Evolutionary conservation across 345 rosid genomes (phyloP).

Genomic region (Gossypium mustelinum): DNA sequence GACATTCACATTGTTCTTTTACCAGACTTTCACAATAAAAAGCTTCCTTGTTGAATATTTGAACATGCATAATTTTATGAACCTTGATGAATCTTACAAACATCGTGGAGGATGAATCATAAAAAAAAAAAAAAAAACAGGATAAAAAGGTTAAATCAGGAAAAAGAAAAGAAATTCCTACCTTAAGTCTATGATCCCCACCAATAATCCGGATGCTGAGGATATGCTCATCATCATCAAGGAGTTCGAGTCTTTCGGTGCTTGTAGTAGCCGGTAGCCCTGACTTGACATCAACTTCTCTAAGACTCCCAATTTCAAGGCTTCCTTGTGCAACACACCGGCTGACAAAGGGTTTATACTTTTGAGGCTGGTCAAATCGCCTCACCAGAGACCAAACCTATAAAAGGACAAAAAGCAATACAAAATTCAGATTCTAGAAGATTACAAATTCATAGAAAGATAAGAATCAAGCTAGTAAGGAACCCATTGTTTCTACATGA

Average conservation of each 20-base stretch:
- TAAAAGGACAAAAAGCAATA: not conserved
- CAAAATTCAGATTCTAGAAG: not conserved
- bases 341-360: slow-evolving; percentile 71
- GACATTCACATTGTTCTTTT: slow-evolving; percentile 1
- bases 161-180: slow-evolving; percentile 12
- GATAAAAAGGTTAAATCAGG: not conserved
- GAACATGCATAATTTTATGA: slow-evolving; percentile 5
- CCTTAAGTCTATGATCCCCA: slow-evolving; percentile 85
- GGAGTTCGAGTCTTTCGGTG: slow-evolving; percentile 70
- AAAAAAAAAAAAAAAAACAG: not conserved
- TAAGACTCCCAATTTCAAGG: slow-evolving; percentile 72
- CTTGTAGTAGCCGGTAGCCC: slow-evolving; percentile 82
- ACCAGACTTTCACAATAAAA: not conserved
- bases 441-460: slow-evolving; percentile 1
- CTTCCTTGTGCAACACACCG: slow-evolving; percentile 65
- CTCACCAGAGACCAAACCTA: slow-evolving; percentile 86
- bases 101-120: slow-evolving; percentile 2
- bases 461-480: not conserved
- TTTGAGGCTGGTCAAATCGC: slow-evolving; percentile 81
- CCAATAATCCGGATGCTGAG: slow-evolving; percentile 70
- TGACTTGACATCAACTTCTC: slow-evolving; percentile 78
- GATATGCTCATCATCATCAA: slow-evolving; percentile 73
- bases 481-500: not conserved
- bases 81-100: not conserved
- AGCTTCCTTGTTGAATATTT: not conserved